A percentile compares a stretch with the other conserved stretches of the same genome.
phyloP scores from a whole-genome alignment of 768 basidiomycete genomes.

The Hypsizygus marmoreus region DNA sequence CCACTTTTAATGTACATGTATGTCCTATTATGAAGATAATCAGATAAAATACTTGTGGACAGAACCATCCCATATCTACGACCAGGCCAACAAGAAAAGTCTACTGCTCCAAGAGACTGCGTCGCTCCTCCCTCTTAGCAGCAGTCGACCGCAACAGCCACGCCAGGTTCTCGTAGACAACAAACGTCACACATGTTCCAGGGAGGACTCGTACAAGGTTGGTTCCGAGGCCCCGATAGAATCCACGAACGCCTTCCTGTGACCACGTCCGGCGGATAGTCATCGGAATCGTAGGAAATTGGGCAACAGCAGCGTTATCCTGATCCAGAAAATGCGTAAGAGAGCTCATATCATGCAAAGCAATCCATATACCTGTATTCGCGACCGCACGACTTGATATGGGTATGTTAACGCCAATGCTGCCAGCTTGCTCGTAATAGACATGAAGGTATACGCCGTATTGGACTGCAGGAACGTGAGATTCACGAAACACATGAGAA shows the following conservation, averaged over 20 bases:
- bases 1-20: too few species aligned
- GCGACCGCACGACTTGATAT: slow-evolving; percentile 94
- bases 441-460: slow-evolving; percentile 87
- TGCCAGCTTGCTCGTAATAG: slow-evolving; percentile 83
- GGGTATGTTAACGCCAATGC: slow-evolving; percentile 90
- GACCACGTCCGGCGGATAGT: slow-evolving; percentile 81
- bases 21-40: too few species aligned
- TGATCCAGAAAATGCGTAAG: slow-evolving; percentile 27
- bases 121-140: slow-evolving; percentile 43
- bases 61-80: neutral
- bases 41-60: neutral
- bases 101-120: slow-evolving; percentile 5
- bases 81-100: too few species aligned
- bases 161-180: slow-evolving; percentile 93
- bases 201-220: slow-evolving; percentile 94
- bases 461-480: slow-evolving; percentile 64
- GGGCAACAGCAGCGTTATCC: slow-evolving; percentile 65
- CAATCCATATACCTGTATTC: slow-evolving; percentile 71
- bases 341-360: slow-evolving; percentile 2
- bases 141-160: slow-evolving; percentile 77
- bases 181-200: slow-evolving; percentile 97
- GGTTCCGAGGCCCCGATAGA: slow-evolving; percentile 94
- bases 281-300: slow-evolving; percentile 83
- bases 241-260: slow-evolving; percentile 79
- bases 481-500: slow-evolving; percentile 1